Evolutionary conservation across 371 early-diverging fungal species (phyloP).

Genomic region (Nosema bombycis): DNA sequence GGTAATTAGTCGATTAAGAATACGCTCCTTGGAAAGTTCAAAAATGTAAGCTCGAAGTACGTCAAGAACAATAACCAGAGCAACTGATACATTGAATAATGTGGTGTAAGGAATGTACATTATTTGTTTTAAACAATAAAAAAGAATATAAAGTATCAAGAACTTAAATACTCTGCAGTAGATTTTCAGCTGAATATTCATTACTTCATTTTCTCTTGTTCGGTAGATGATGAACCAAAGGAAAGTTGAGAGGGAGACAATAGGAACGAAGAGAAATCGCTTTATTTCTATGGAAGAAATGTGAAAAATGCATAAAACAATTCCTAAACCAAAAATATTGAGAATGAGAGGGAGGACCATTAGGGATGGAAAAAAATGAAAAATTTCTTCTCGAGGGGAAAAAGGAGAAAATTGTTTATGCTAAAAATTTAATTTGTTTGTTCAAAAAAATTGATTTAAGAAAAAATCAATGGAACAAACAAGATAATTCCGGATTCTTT

Average conservation of each 20-base stretch:
- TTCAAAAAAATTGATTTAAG: neutral
- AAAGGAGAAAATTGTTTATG: neutral
- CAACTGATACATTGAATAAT: neutral
- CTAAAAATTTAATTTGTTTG: neutral
- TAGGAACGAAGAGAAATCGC: slow-evolving; percentile 21
- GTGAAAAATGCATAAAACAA: neutral
- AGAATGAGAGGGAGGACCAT: neutral
- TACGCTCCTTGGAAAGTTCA: slow-evolving; percentile 31
- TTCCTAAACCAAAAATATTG: neutral
- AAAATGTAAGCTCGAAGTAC: slow-evolving; percentile 39
- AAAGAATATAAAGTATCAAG: neutral
- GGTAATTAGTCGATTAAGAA: slow-evolving; percentile 46
- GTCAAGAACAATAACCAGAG: slow-evolving; percentile 21
- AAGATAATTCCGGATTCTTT: neutral
- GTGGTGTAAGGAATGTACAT: neutral
- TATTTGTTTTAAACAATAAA: neutral
- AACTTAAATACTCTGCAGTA: slow-evolving; percentile 35
- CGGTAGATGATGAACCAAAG: slow-evolving; percentile 9
- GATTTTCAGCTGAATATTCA: slow-evolving; percentile 22
- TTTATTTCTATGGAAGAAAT: neutral
- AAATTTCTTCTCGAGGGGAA: too few relatives aligned
- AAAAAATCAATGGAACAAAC: neutral
- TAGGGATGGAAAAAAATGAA: neutral
- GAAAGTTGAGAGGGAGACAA: neutral
- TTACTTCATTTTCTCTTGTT: neutral